Percentiles rank a stretch among this genome's conserved stretches.
These are phyloP conservation scores for Cordyceps tenuipes DNA, from an alignment of 2,329 filamentous ascomycete genomes.

Conservation along the genomic window DNA sequence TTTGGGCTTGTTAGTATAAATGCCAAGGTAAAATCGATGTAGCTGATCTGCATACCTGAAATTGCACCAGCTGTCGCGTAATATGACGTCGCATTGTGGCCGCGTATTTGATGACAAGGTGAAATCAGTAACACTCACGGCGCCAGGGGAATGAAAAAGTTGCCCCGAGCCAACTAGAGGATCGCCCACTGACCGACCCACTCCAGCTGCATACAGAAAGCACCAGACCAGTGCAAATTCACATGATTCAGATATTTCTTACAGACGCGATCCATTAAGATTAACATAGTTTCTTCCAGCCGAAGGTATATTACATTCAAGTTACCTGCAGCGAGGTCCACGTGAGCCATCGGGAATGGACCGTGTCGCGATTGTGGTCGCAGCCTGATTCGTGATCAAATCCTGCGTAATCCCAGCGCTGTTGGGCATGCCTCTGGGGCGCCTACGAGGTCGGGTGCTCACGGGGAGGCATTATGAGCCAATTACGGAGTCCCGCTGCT, in stretches of 20 bases:
- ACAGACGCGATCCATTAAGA: too few species aligned
- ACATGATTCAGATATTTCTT: too few species aligned
- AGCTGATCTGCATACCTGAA: not conserved
- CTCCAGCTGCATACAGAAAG: too few species aligned
- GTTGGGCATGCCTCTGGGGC: too few species aligned
- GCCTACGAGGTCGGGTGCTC: not conserved
- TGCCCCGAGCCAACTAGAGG: not conserved
- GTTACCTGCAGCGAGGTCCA: too few species aligned
- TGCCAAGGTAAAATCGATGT: too few species aligned
- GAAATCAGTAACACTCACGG: not conserved
- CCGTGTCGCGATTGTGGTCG: not conserved
- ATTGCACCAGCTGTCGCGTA: not conserved
- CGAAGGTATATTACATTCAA: too few species aligned
- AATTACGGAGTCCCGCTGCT: too few species aligned
- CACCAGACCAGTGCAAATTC: too few species aligned
- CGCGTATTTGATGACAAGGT: not conserved
- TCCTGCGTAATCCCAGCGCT: not conserved
- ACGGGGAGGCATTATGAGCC: too few species aligned
- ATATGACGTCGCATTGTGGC: conserved; percentile 6
- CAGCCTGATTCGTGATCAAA: not conserved
- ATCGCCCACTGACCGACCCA: not conserved
- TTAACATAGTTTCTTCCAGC: too few species aligned
- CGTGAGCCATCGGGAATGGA: too few species aligned
- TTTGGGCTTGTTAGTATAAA: not conserved
- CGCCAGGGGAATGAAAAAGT: not conserved